Percentiles rank a stretch among this genome's conserved stretches.
phyloP scores from a whole-genome alignment of 768 basidiomycete genomes.

The Kwoniella dendrophila region DNA sequence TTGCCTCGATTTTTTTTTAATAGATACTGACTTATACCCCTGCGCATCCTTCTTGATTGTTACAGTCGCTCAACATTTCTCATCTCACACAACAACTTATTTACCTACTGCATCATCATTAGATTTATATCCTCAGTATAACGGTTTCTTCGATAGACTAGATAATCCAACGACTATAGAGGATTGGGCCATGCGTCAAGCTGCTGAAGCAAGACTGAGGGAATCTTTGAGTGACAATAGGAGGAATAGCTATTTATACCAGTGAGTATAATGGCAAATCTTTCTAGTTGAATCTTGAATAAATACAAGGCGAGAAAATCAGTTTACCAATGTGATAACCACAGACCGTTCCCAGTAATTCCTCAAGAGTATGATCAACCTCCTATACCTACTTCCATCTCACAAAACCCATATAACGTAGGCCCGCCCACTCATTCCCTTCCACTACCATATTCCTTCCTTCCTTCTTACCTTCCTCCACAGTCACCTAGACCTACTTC shows the following conservation, averaged over 20 bases:
- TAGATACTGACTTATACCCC: not conserved
- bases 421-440: not conserved
- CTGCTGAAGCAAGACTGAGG: constrained; percentile 28
- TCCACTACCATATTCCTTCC: constrained; percentile 28
- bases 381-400: constrained; percentile 9
- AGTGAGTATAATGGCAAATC: no score
- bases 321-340: no score
- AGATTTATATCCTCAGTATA: constrained; percentile 43
- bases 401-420: not conserved
- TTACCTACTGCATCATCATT: constrained; percentile 28
- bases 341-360: constrained; percentile 3
- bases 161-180: constrained; percentile 34
- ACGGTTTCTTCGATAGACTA: constrained; percentile 29
- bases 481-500: not conserved
- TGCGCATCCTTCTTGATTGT: not conserved
- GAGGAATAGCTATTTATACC: constrained; percentile 15
- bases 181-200: constrained; percentile 40
- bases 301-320: no score
- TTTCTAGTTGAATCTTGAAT: no score
- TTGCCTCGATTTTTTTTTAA: not conserved
- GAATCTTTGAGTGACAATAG: constrained; percentile 15
- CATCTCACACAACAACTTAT: constrained; percentile 42
- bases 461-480: constrained; percentile 19
- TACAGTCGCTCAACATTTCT: constrained; percentile 40
- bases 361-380: constrained; percentile 1